These are phyloP conservation scores for Malassezia sympodialis DNA, from an alignment of 1,284 basidiomycete genomes.

Conservation along the genomic window DNA sequence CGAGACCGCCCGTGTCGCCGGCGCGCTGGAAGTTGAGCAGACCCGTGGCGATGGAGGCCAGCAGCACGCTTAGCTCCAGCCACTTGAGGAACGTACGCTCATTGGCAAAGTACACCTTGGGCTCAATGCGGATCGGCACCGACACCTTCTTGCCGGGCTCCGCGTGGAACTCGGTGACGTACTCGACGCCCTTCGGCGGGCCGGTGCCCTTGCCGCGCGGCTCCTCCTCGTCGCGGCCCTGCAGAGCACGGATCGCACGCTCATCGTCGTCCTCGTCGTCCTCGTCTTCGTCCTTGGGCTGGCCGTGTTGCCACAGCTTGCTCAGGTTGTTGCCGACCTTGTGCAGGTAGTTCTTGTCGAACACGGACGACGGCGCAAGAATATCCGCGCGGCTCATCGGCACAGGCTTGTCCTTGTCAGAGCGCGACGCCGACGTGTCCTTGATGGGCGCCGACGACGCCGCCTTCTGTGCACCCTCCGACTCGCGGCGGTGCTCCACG, in stretches of 20 bases:
- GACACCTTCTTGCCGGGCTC: slow-evolving; percentile 80
- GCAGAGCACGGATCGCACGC: slow-evolving; percentile 31
- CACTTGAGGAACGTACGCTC: slow-evolving; percentile 68
- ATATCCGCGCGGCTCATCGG: slow-evolving; percentile 34
- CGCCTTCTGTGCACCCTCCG: slow-evolving; percentile 31
- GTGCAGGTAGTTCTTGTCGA: slow-evolving; percentile 42
- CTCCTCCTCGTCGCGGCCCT: slow-evolving; percentile 43
- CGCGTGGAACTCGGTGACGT: slow-evolving; percentile 67
- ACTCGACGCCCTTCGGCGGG: slow-evolving; percentile 52
- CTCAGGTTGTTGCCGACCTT: slow-evolving; percentile 44
- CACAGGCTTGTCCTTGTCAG: slow-evolving; percentile 15
- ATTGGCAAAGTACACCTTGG: slow-evolving; percentile 94
- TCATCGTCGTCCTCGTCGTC: slow-evolving; percentile 50
- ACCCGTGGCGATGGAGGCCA: slow-evolving; percentile 46
- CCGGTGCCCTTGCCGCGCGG: slow-evolving; percentile 58
- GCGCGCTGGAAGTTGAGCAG: slow-evolving; percentile 70
- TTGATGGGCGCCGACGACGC: slow-evolving; percentile 11
- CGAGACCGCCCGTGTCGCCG: slow-evolving; percentile 65
- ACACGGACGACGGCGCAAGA: slow-evolving; percentile 36
- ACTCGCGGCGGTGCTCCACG: slow-evolving; percentile 32
- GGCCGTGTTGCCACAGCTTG: slow-evolving; percentile 36
- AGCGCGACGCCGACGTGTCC: slow-evolving; percentile 14
- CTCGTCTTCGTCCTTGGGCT: slow-evolving; percentile 21
- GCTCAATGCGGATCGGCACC: slow-evolving; percentile 85
- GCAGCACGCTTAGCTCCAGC: slow-evolving; percentile 72